These are phyloP conservation scores for Poterioochromonas sp. DNA, from an alignment of 352 stramenopile genomes.

Conservation along the genomic window DNA sequence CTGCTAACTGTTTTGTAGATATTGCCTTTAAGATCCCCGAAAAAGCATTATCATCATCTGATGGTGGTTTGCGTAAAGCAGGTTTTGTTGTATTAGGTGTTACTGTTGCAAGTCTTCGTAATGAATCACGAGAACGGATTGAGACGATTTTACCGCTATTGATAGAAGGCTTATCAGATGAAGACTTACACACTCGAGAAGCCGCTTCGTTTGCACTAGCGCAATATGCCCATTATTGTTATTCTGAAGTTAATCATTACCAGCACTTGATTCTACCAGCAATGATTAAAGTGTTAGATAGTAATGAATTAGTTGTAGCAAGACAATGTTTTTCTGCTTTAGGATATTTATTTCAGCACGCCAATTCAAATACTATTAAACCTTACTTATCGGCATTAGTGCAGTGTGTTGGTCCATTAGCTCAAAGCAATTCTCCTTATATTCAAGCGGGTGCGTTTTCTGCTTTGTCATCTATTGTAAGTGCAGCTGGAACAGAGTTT, in stretches of 20 bases:
- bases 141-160: conserved; percentile 77
- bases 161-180: conserved; percentile 78
- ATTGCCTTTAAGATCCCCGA: conserved; percentile 39
- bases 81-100: conserved; percentile 90
- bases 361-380: conserved; percentile 84
- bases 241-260: conserved; percentile 89
- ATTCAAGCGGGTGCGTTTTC: conserved; percentile 85
- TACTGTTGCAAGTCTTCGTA: conserved; percentile 86
- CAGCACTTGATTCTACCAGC: conserved; percentile 88
- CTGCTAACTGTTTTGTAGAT: conserved; percentile 68
- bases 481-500: conserved; percentile 92
- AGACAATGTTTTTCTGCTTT: conserved; percentile 91
- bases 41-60: conserved; percentile 68
- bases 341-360: conserved; percentile 95
- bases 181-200: conserved; percentile 83
- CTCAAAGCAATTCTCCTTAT: conserved; percentile 75
- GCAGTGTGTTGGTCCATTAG: conserved; percentile 81
- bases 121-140: conserved; percentile 79
- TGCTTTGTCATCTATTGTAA: conserved; percentile 84
- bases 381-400: conserved; percentile 88
- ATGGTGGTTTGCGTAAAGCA: conserved; percentile 83
- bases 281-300: conserved; percentile 85
- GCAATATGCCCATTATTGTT: conserved; percentile 93
- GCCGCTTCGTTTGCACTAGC: conserved; percentile 93
- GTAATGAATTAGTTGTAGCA: conserved; percentile 80